Conservation (phyloP, 805 yeast genomes). For the Yamadazyma kitorensis region DNA sequence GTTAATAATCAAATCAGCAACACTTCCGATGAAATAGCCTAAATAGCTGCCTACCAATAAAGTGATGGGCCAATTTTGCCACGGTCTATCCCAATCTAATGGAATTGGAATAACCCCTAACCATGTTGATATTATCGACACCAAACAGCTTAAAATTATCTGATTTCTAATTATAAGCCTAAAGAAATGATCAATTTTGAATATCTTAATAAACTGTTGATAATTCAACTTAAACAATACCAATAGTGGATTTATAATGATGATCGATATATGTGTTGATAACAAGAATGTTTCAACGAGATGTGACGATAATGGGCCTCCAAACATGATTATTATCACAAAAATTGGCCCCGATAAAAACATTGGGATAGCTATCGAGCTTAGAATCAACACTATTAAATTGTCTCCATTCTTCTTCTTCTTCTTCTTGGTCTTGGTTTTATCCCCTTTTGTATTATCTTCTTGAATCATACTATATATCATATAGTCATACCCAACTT, state of each 20-base stretch:
- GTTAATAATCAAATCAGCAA: slow-evolving; percentile 2
- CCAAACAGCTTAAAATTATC: slow-evolving; percentile 25
- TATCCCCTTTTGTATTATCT: slow-evolving; percentile 1
- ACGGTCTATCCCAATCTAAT: slow-evolving; percentile 94
- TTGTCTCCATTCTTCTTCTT: slow-evolving; percentile 14
- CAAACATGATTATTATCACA: slow-evolving; percentile 55
- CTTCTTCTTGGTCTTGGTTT: slow-evolving; percentile 1
- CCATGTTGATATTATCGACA: slow-evolving; percentile 70
- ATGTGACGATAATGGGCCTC: slow-evolving; percentile 70
- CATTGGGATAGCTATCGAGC: slow-evolving; percentile 29
- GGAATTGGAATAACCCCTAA: slow-evolving; percentile 92
- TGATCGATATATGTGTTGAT: slow-evolving; percentile 57
- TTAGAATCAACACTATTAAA: slow-evolving; percentile 20
- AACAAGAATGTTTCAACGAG: slow-evolving; percentile 55
- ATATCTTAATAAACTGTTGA: slow-evolving; percentile 25
- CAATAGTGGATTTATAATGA: slow-evolving; percentile 65
- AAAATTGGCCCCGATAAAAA: slow-evolving; percentile 39
- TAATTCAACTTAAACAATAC: slow-evolving; percentile 52
- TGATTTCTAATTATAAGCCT: slow-evolving; percentile 22
- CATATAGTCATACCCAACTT: slow-evolving; percentile 22
- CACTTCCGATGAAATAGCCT: slow-evolving; percentile 68
- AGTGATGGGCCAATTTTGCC: slow-evolving; percentile 97
- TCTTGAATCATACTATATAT: slow-evolving; percentile 10
- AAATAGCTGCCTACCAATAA: slow-evolving; percentile 71
- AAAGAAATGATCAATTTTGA: slow-evolving; percentile 20